Base-by-base conservation (phyloP, 2,329 filamentous ascomycete genomes). In the Monilinia vaccinii-corymbosi region DNA sequence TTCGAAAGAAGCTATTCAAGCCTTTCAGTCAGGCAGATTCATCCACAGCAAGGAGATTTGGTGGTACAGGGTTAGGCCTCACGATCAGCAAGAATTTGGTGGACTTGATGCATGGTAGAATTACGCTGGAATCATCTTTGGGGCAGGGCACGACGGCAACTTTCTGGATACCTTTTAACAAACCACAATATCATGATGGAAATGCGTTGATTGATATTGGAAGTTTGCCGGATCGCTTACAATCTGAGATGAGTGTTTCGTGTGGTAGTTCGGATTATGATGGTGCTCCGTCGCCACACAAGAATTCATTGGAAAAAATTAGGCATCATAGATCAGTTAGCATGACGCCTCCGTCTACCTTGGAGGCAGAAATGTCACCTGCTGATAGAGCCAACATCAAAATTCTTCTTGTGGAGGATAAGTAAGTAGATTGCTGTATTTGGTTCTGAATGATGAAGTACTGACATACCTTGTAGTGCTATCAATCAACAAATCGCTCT, bases 11-110 rank as follows among this genome's bases (percentile, higher is more conserved):
- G 42, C 76, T 93, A 1, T 94, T 93, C 74, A 85, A 87, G 64
- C 89, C 89, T 0, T 94, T 93, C 72, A 89, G 85, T 62, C 89
- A 94, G 72, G 89, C 88, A 5, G 89, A 93, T 69, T 84, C 88
- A 1, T 91, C 88, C 4, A 92, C 89, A 0, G 88, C 88, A 21
- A 78, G 88, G 57, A 80, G 84, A n/a, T 92, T 91, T 71, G 88
- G 88, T 44, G 89, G 89, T 1, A 92, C 88, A 1, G 89, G 88
- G 1, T 75, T 93, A 0, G 89, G 89, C 0, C 73, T 93, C 63
- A 90, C 88, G 1, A 93, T 93, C 65, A 89, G 84, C 74, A 92
- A 92, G 72, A 91, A 91, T 63, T 77, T 91, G 7, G 79, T 93
- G 3, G 86, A 91, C 61, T 74, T 93, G 31, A 93, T 94, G 89